Base-by-base conservation (phyloP, 2,329 filamentous ascomycete genomes). In the Colletotrichum caudatum region DNA sequence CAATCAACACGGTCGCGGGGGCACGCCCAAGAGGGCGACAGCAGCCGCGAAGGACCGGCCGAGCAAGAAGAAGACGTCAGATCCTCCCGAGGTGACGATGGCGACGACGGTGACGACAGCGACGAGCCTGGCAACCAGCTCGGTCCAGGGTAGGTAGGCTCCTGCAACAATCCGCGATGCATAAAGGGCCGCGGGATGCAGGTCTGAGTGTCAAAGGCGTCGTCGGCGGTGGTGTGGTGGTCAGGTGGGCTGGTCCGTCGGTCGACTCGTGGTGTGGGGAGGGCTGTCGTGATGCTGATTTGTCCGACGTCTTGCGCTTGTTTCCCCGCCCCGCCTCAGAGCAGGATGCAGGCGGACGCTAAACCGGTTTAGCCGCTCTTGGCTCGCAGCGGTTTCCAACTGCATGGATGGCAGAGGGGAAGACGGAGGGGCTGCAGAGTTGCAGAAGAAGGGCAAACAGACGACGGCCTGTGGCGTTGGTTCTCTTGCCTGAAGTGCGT, bases 321-420 rank as follows among this genome's bases (percentile, higher is more conserved):
- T 58, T 63, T 63, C 64, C 41, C 64, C 59, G 53, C 64, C 64
- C 69, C 65, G 53, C 58, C 69, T 46, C 64, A 54, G 39, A 64
- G 26, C 41, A 56, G 20, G 37, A 69, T 60, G 69, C 65, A 50
- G 69, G 64, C 54, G n/a, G 46, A 53, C n/a, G 54, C 46, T 12
- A 51, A 71, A 62, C 54, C 37, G 69, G 69, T 59, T 62, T 71
- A 69, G 69, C 53, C 26, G 46, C 54, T 64, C 59, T 71, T 71
- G 64, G 65, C 69, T 37, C 53, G 65, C 64, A 63, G 48, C 51
- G 29, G 50, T 51, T 44, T 62, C 58, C 64, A 68, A 71, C 68
- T 63, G 63, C 67, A 60, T 66, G 63, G 63, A 66, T 57, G 63
- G 54, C 33, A n/a, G 59, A 67, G 29, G 5, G 44, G 54, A 29